phyloP scores from a whole-genome alignment of 1,284 basidiomycete genomes.

The Pascua sp. region DNA sequence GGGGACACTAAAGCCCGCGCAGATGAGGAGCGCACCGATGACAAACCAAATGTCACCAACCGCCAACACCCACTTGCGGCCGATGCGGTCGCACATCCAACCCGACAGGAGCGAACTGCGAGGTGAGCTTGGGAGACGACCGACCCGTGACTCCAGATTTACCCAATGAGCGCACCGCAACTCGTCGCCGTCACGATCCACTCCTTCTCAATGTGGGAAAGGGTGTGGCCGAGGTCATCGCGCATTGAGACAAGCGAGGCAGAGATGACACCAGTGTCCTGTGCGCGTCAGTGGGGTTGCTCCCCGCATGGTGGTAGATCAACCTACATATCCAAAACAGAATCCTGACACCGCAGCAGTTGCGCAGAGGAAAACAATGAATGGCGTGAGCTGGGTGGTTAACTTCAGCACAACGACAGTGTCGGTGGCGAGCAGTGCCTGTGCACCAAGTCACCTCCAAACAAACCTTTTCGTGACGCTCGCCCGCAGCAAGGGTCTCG shows the following conservation, averaged over 20 bases:
- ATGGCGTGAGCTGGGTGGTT: conserved; percentile 21
- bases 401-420: too few relatives aligned
- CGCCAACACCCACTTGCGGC: conserved; percentile 57
- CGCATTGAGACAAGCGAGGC: conserved; percentile 68
- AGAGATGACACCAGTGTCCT: conserved; percentile 41
- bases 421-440: too few relatives aligned
- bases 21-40: conserved; percentile 47
- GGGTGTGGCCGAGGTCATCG: conserved; percentile 61
- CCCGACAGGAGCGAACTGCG: conserved; percentile 47
- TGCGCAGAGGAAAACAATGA: conserved; percentile 25
- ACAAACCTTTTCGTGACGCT: conserved; percentile 29
- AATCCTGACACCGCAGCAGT: conserved; percentile 38
- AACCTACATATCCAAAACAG: conserved; percentile 28
- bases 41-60: conserved; percentile 71
- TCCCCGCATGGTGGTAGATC: background rate
- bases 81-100: conserved; percentile 41
- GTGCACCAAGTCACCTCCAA: background rate
- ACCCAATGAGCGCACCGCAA: conserved; percentile 66
- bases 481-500: conserved; percentile 24
- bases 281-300: background rate
- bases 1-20: conserved; percentile 38
- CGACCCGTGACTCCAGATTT: too few relatives aligned
- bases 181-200: conserved; percentile 74
- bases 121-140: conserved; percentile 27
- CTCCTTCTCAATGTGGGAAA: conserved; percentile 69